phyloP scores from a whole-genome alignment of 192 early-diverging fungal genomes.

The Martensiomyces pterosporus region DNA sequence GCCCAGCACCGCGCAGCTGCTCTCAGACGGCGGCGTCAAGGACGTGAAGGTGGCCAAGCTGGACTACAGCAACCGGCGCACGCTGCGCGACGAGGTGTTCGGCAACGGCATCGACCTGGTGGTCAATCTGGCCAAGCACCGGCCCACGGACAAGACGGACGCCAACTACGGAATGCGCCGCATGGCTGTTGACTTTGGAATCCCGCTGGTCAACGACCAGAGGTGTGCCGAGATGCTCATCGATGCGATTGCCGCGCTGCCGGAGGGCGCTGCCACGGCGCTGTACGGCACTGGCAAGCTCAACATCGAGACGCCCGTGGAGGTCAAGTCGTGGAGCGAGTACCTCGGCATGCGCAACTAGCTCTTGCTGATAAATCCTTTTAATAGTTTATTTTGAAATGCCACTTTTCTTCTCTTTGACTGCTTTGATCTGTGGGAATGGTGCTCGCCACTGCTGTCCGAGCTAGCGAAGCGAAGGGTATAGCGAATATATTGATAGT shows the following conservation, averaged over 20 bases:
- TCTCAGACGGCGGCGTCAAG: conserved; percentile 43
- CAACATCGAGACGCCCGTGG: conserved; percentile 53
- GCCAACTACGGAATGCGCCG: conserved; percentile 80
- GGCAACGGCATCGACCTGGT: conserved; percentile 66
- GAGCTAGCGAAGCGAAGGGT: too few relatives aligned
- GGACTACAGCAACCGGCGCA: conserved; percentile 53
- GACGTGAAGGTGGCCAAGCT: conserved; percentile 42
- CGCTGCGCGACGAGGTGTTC: conserved; percentile 55
- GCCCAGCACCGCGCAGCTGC: conserved; percentile 48
- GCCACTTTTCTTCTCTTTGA: too few relatives aligned
- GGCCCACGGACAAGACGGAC: conserved; percentile 55
- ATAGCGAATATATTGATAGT: too few relatives aligned
- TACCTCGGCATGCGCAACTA: conserved; percentile 57
- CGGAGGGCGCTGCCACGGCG: conserved; percentile 32
- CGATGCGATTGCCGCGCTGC: conserved; percentile 67
- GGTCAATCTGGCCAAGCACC: conserved; percentile 65
- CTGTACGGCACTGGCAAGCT: conserved; percentile 19
- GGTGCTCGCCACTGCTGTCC: too few relatives aligned
- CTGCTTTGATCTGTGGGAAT: too few relatives aligned
- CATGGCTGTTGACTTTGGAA: conserved; percentile 94
- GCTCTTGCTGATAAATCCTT: not conserved
- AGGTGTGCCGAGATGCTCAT: conserved; percentile 92
- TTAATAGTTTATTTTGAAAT: not conserved
- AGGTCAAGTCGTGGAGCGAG: conserved; percentile 67
- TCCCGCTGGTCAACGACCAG: conserved; percentile 93